Percentiles rank a stretch among this genome's conserved stretches.
phyloP scores from a whole-genome alignment of 2,329 filamentous ascomycete species.

The Colletotrichum sp. region DNA sequence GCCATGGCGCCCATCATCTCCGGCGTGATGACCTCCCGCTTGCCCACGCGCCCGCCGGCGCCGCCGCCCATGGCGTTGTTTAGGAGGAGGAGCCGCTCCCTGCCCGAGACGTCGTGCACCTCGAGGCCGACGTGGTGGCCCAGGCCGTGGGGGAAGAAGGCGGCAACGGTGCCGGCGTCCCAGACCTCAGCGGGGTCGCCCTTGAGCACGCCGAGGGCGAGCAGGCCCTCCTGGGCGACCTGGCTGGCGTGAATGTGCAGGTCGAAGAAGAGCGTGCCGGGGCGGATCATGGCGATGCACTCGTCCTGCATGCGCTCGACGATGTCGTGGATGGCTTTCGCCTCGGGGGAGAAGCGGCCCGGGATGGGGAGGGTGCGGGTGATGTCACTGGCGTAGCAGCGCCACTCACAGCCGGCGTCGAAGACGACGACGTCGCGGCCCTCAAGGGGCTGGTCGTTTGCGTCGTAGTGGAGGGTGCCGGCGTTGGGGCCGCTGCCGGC shows the following conservation, averaged over 20 bases:
- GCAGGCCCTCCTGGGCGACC: conserved; percentile 74
- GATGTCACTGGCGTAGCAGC: conserved; percentile 87
- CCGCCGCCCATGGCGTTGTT: conserved; percentile 28
- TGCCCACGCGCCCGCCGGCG: conserved; percentile 35
- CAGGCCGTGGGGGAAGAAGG: conserved; percentile 71
- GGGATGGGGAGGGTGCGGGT: conserved; percentile 85
- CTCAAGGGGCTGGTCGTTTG: conserved; percentile 75
- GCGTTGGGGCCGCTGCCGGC: conserved; percentile 84
- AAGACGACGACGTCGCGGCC: conserved; percentile 79
- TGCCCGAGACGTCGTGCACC: conserved; percentile 63
- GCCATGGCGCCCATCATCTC: conserved; percentile 35
- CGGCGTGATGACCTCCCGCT: conserved; percentile 46
- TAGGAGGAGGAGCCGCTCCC: conserved; percentile 38
- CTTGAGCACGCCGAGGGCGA: conserved; percentile 73
- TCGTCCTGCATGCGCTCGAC: conserved; percentile 82
- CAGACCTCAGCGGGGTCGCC: conserved; percentile 63
- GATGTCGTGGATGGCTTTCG: conserved; percentile 75
- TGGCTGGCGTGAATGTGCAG: conserved; percentile 76
- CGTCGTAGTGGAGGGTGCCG: conserved; percentile 84
- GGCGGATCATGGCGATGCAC: conserved; percentile 72
- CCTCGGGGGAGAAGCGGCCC: conserved; percentile 71
- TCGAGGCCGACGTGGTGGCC: conserved; percentile 72
- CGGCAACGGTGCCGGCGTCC: conserved; percentile 56
- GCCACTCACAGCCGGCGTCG: conserved; percentile 87
- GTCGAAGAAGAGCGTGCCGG: conserved; percentile 73